Percentiles rank a stretch among this genome's conserved stretches.
phyloP scores from a whole-genome alignment of 768 basidiomycete genomes.

The Lactifluus hygrophoroides region DNA sequence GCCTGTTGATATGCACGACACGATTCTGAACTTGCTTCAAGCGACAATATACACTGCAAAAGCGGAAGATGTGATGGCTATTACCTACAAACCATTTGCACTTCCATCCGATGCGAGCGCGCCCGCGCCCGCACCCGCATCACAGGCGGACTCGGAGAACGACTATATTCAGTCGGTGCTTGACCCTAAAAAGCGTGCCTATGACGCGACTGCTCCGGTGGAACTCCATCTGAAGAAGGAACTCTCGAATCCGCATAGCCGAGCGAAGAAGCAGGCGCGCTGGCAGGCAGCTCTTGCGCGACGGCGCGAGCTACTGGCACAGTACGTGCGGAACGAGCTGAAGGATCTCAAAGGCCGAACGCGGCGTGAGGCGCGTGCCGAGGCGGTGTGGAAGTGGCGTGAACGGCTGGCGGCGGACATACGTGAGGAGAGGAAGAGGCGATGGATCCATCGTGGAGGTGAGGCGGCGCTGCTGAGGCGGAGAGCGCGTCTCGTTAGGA shows the following conservation, averaged over 20 bases:
- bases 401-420: conserved; percentile 48
- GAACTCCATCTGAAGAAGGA: conserved; percentile 61
- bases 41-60: conserved; percentile 58
- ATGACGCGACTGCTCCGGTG: conserved; percentile 47
- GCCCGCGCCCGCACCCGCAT: conserved; percentile 29
- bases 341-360: conserved; percentile 52
- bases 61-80: conserved; percentile 48
- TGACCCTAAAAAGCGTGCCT: conserved; percentile 34
- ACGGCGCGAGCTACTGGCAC: conserved; percentile 41
- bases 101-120: conserved; percentile 29
- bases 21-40: conserved; percentile 24
- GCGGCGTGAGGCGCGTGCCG: conserved; percentile 53
- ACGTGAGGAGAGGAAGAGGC: conserved; percentile 52
- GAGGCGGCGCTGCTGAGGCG: conserved; percentile 24
- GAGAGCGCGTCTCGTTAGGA: conserved; percentile 24
- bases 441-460: conserved; percentile 35
- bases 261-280: conserved; percentile 71
- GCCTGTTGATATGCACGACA: not conserved
- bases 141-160: conserved; percentile 40
- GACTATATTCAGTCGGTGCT: conserved; percentile 45
- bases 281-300: conserved; percentile 53
- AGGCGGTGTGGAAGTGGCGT: conserved; percentile 70
- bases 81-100: conserved; percentile 63
- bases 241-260: conserved; percentile 73
- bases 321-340: conserved; percentile 41